Base-by-base conservation (phyloP, 2,329 filamentous ascomycete species). In the Dothistroma septosporum region DNA sequence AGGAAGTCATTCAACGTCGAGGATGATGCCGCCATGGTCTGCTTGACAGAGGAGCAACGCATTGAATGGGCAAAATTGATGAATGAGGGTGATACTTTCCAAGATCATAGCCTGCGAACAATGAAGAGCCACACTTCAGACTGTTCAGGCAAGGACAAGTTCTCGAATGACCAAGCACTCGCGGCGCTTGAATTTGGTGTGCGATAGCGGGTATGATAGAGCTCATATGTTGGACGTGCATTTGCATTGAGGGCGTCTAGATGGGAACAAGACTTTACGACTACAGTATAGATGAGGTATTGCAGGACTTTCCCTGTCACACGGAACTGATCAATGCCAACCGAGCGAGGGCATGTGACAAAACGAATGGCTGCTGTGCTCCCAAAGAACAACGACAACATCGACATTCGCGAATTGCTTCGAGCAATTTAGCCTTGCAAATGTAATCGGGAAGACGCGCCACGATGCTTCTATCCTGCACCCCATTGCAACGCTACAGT, bases 1-100 rank as follows among this genome's bases (percentile, higher is more conserved):
- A 50, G 68, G 19, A 62, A 61, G 33, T 65, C 61, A 9, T 62
- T 63, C 61, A 62, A 60, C 32, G 56, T 64, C 24, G 66, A 68
- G 21, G 63, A 66, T 6, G 58, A 66, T 8, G 57, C 52, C 6
- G 67, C 62, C 10, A 63, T 68, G 53, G 61, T 70, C n/a, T 68
- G 64, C 48, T 50, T 71, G 54, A 68, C 64, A 6, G 67, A 68
- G 4, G 69, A 71, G 53, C 69, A 71, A 58, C 65, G 67, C 24
- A 41, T 59, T 21, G 69, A 69, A 33, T 71, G 69, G 69, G 62
- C 68, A 4, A 69, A 68, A 35, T 33, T 71, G 37, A 70, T 64
- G 64, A 58, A 60, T 50, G 49, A 56, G 37, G 50, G 57, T 19
- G 50, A 33, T 16, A 60, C 55, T 48, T 50, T 60, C 37, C 56